These are phyloP conservation scores for Trypanosomatidae sp. DNA, from an alignment of 208 protist genomes.

Conservation along the genomic window DNA sequence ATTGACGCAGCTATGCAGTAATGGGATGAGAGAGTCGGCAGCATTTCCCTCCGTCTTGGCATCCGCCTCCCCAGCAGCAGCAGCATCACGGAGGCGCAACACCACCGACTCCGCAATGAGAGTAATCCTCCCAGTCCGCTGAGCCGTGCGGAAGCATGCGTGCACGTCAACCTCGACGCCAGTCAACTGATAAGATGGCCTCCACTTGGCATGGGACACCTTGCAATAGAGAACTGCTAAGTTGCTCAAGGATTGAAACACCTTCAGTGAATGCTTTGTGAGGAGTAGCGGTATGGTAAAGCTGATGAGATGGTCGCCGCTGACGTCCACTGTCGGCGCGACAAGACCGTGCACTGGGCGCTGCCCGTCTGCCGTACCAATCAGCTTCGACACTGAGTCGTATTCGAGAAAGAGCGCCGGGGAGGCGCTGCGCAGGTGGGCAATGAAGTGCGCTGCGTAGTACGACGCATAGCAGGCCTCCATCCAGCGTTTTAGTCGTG, in stretches of 20 bases:
- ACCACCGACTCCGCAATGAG: constrained; percentile 29
- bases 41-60: neutral
- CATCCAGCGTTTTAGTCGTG: constrained; percentile 40
- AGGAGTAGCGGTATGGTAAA: constrained; percentile 43
- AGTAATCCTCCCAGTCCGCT: constrained; percentile 3
- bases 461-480: constrained; percentile 30
- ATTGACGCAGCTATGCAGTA: constrained; percentile 40
- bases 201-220: constrained; percentile 18
- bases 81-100: constrained; percentile 24
- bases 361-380: neutral
- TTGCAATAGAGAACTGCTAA: constrained; percentile 47
- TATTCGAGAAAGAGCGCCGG: constrained; percentile 40
- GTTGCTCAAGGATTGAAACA: constrained; percentile 27
- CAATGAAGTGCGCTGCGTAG: constrained; percentile 19
- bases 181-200: constrained; percentile 12
- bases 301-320: constrained; percentile 16
- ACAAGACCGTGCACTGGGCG: constrained; percentile 30
- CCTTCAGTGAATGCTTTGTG: constrained; percentile 1
- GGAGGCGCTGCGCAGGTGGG: constrained; percentile 25
- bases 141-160: constrained; percentile 9
- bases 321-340: constrained; percentile 6
- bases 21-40: constrained; percentile 11
- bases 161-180: constrained; percentile 30
- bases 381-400: constrained; percentile 30
- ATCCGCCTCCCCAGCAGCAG: neutral